Base-by-base conservation (phyloP, 2,329 filamentous ascomycete species). In the Apiospora saccharicola region DNA sequence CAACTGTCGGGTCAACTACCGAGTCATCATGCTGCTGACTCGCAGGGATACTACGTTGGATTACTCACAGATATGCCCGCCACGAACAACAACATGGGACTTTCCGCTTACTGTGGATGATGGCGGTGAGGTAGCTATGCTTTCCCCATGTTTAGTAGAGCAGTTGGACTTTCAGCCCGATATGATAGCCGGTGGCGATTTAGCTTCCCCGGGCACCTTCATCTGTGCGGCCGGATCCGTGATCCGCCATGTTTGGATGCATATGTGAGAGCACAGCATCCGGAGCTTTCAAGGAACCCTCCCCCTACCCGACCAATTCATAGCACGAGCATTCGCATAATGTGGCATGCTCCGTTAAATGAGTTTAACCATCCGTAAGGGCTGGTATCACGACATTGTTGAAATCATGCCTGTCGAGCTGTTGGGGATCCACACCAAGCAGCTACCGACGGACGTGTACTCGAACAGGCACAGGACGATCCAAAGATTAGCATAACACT, bases 1-100 rank as follows among this genome's bases (percentile, higher is more conserved):
- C 22, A 64, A 64, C 57, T 64, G n/a, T 41, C 30, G 19, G n/a
- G 34, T 64, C 57, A 64, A 64, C 57, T 64, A 41, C n/a, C 30
- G 19, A 41, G 34, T 64, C 57, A 64, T 41, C 34, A 22, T n/a
- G 57, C 34, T 64, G 34, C 57, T 64, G 57, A 64, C 57, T 37
- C 57, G 57, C 30, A 22, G 19, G 41, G 10, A 64, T n/a, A 64
- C 57, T 12, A 12, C 30, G 34, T 41, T 19, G 8, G n/a, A 24
- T n/a, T 24, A 5, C 4, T 13, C 34, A 37, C 19, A 61, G 30
- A 41, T 12, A 13, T 10, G 22, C 57, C 57, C 30, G 24, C 30
- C 34, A 41, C 41, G 34, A 64, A 13, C 34, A 34, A 30, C 16
- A 41, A 5, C n/a, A 64, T 10, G 57, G 57, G 19, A 37, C 16